These are phyloP conservation scores for Lactifluus echinatus DNA, from an alignment of 768 basidiomycete genomes.

Conservation along the genomic window DNA sequence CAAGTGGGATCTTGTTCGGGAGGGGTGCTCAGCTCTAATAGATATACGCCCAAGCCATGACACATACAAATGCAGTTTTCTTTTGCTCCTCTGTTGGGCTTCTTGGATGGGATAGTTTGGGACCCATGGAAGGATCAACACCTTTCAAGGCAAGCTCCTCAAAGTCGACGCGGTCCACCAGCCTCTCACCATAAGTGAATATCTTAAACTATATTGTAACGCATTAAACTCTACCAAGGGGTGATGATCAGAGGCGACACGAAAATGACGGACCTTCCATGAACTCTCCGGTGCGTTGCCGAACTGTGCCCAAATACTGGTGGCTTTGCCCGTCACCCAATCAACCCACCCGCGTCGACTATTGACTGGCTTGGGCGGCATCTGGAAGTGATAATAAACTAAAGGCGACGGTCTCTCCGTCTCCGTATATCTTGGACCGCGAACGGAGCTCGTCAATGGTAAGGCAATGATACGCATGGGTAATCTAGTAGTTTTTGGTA, in stretches of 20 bases:
- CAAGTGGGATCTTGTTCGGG: slow-evolving; percentile 42
- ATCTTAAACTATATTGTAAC: slow-evolving; percentile 40
- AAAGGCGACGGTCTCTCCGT: slow-evolving; percentile 21
- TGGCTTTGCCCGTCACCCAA: slow-evolving; percentile 44
- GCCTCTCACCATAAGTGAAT: slow-evolving; percentile 55
- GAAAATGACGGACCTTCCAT: slow-evolving; percentile 62
- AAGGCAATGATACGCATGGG: slow-evolving; percentile 41
- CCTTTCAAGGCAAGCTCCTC: slow-evolving; percentile 72
- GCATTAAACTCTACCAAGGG: not conserved
- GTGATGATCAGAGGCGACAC: not conserved
- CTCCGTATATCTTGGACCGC: slow-evolving; percentile 1
- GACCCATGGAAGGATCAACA: slow-evolving; percentile 61
- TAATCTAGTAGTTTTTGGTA: slow-evolving; percentile 15
- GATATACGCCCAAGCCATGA: not conserved
- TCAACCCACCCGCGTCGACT: slow-evolving; percentile 35
- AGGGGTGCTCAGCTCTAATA: not conserved
- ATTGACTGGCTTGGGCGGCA: slow-evolving; percentile 22
- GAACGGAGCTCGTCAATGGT: slow-evolving; percentile 30
- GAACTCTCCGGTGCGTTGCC: slow-evolving; percentile 55
- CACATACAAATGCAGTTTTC: slow-evolving; percentile 6
- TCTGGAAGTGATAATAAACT: slow-evolving; percentile 37
- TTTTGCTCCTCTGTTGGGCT: slow-evolving; percentile 15
- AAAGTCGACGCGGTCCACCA: slow-evolving; percentile 67
- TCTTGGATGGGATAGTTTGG: slow-evolving; percentile 25
- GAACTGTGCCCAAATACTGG: slow-evolving; percentile 53